Percentiles rank a stretch among this genome's conserved stretches.
Evolutionary conservation across 495 filamentous ascomycete species (phyloP).

Genomic region (Daldinia caldariorum): DNA sequence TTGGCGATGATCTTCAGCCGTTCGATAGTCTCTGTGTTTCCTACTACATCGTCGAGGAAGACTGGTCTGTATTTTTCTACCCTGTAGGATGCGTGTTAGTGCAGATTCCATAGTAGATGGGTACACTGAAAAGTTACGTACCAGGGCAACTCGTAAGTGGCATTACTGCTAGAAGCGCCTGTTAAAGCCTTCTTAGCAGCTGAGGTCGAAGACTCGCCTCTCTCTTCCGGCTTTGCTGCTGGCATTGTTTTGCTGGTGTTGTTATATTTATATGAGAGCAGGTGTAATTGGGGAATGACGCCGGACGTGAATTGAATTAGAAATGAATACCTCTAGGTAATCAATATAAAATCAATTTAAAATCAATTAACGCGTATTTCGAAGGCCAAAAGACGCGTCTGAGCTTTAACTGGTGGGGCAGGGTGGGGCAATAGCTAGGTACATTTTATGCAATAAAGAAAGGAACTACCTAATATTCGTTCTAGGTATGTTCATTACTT

Average conservation of each 20-base stretch:
- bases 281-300: not conserved
- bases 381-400: constrained; percentile 33
- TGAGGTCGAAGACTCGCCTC: constrained; percentile 79
- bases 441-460: not conserved
- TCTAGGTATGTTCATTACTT: not conserved
- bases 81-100: constrained; percentile 61
- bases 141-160: constrained; percentile 92
- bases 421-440: too few relatives aligned
- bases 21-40: constrained; percentile 97
- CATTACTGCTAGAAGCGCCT: constrained; percentile 67
- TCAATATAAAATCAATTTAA: not conserved
- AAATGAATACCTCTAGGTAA: too few relatives aligned
- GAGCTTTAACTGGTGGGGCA: constrained; percentile 20
- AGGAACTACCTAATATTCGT: not conserved
- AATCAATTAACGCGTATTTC: constrained; percentile 49
- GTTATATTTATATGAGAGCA: constrained; percentile 2
- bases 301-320: not conserved
- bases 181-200: constrained; percentile 74
- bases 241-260: constrained; percentile 48
- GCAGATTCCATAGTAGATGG: not conserved
- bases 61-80: constrained; percentile 98
- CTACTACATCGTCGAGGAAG: constrained; percentile 95
- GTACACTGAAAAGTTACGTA: constrained; percentile 53
- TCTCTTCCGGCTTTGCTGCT: constrained; percentile 54
- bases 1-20: constrained; percentile 98